Evolutionary conservation across 495 filamentous ascomycete genomes (phyloP), one percentile per base, ranked within the genome.

Genomic region (Annulohypoxylon moriforme): DNA sequence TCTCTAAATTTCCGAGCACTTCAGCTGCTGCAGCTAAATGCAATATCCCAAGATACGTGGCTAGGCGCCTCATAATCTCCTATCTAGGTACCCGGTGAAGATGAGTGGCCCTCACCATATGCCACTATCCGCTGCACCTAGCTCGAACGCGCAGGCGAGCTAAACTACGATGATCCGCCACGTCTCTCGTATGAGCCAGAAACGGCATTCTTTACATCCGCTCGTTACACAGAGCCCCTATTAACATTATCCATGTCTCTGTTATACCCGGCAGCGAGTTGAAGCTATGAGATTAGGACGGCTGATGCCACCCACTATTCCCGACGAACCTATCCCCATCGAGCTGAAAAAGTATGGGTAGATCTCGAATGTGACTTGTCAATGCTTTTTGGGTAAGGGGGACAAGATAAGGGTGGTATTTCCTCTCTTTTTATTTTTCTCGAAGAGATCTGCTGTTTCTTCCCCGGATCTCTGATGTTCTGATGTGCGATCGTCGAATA

Each of bases 71-170:
- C n/a, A n/a, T n/a, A n/a, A n/a, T n/a, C n/a, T n/a, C n/a, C n/a
- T n/a, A n/a, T n/a, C n/a, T n/a, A n/a, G n/a, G n/a, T n/a, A n/a
- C n/a, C n/a, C n/a, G n/a, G n/a, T n/a, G n/a, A n/a, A 8, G 33
- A 33, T 50, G n/a, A 22, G 40, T 34, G 55, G 27, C 40, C 20
- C 14, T 60, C 22, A 11, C 57, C 14, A 61, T 34, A 60, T 38
- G 62, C 61, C 68, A 60, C 68, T 58, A 36, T 56, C 49, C 57
- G 40, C 62, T 50, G 62, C 57, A n/a, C 34, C 68, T 62, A 67
- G 47, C n/a, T 44, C 44, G 53, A 40, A 53, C 42, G 33, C 55
- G n/a, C 24, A 60, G 33, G 25, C 13, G 13, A 61, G 31, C 68
- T 66, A 66, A 16, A 16, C 47, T 11, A 18, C 27, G 27, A 33